phyloP scores from a whole-genome alignment of 2,329 filamentous ascomycete genomes.

The Penicillium concentricum region DNA sequence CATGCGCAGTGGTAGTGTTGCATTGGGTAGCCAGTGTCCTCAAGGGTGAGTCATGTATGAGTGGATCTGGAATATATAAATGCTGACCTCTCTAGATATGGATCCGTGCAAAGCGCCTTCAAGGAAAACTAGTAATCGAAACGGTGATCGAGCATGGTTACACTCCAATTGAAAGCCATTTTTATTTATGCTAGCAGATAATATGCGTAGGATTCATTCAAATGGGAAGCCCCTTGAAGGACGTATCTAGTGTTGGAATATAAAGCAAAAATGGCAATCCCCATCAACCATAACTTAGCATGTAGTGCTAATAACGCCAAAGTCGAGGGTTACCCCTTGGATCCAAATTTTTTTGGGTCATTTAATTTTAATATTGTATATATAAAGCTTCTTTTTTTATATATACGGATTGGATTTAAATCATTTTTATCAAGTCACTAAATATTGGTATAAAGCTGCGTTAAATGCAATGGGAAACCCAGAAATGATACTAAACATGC shows the following conservation, averaged over 20 bases:
- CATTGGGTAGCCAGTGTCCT: conserved; percentile 52
- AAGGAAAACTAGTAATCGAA: background rate
- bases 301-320: conserved; percentile 16
- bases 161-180: background rate
- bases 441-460: too few species aligned
- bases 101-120: conserved; percentile 45
- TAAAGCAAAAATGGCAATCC: too few species aligned
- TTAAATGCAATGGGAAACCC: background rate
- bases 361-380: too few species aligned
- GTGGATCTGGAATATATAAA: background rate
- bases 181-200: background rate
- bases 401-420: too few species aligned
- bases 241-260: too few species aligned
- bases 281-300: background rate
- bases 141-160: too few species aligned
- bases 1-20: conserved; percentile 56
- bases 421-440: too few species aligned
- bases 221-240: too few species aligned
- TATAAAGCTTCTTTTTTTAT: too few species aligned
- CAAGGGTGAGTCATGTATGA: conserved; percentile 45
- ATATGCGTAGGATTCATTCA: too few species aligned
- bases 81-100: conserved; percentile 29
- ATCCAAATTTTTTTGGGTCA: too few species aligned
- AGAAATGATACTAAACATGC: background rate
- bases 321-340: conserved; percentile 6